phyloP scores from a whole-genome alignment of 2,329 filamentous ascomycete species.

The Nemania sp. region DNA sequence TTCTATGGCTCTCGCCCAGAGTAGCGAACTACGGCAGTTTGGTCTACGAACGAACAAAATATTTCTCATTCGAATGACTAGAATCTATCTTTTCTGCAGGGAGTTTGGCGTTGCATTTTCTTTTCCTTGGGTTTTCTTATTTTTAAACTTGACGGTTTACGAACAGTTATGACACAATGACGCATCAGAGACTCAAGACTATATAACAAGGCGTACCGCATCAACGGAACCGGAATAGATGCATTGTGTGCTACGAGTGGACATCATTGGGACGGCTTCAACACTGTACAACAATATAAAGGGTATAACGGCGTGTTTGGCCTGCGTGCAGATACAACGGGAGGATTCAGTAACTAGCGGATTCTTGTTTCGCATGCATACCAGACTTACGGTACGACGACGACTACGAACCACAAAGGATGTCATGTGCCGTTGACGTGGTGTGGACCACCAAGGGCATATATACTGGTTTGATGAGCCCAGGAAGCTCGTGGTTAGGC shows the following conservation, averaged over 20 bases:
- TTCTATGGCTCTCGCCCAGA: background rate
- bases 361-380: slow-evolving; percentile 4
- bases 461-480: slow-evolving; percentile 17
- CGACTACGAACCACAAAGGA: slow-evolving; percentile 19
- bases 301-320: slow-evolving; percentile 46
- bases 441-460: slow-evolving; percentile 6
- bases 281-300: slow-evolving; percentile 46
- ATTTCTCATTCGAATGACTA: slow-evolving; percentile 41
- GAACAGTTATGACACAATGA: slow-evolving; percentile 40
- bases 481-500: slow-evolving; percentile 12
- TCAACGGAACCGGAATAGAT: slow-evolving; percentile 48
- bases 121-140: slow-evolving; percentile 38
- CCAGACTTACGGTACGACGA: slow-evolving; percentile 21
- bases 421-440: slow-evolving; percentile 15
- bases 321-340: slow-evolving; percentile 35
- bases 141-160: slow-evolving; percentile 29
- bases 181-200: slow-evolving; percentile 41
- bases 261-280: slow-evolving; percentile 39
- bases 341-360: slow-evolving; percentile 16
- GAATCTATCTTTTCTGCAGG: slow-evolving; percentile 45
- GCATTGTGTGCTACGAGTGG: slow-evolving; percentile 47
- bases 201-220: slow-evolving; percentile 47
- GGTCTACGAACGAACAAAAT: slow-evolving; percentile 16
- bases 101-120: slow-evolving; percentile 44
- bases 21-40: slow-evolving; percentile 2